phyloP scores from a whole-genome alignment of 2,329 filamentous ascomycete species.

The Aspergillus brasiliensis region DNA sequence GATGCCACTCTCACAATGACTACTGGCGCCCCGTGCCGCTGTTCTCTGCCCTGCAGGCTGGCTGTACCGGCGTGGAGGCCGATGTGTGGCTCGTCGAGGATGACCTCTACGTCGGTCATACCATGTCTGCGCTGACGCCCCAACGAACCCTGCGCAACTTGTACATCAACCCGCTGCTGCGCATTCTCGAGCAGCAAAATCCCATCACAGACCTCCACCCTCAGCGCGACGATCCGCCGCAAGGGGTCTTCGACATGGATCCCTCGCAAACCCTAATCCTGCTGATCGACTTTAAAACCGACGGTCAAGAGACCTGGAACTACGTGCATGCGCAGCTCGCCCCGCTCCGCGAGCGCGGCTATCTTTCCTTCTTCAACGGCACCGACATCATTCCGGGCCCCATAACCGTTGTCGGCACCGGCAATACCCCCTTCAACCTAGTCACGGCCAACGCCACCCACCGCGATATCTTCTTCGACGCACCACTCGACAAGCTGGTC shows the following conservation, averaged over 20 bases:
- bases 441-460: conserved; percentile 51
- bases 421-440: conserved; percentile 54
- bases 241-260: conserved; percentile 55
- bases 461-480: conserved; percentile 60
- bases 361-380: conserved; percentile 56
- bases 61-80: conserved; percentile 59
- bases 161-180: conserved; percentile 56
- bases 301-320: conserved; percentile 41
- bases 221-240: conserved; percentile 29
- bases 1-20: conserved; percentile 62
- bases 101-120: conserved; percentile 60
- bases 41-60: conserved; percentile 57
- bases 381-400: conserved; percentile 45
- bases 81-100: conserved; percentile 58
- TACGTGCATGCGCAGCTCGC: conserved; percentile 46
- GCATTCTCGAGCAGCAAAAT: conserved; percentile 55
- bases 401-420: conserved; percentile 57
- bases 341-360: conserved; percentile 52
- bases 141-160: conserved; percentile 53
- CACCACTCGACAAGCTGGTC: conserved; percentile 48
- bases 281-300: conserved; percentile 55
- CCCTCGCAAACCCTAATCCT: conserved; percentile 54
- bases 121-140: conserved; percentile 47
- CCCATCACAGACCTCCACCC: conserved; percentile 41
- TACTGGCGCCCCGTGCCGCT: conserved; percentile 60